These are phyloP conservation scores for Penicillium sp. DNA, from an alignment of 2,329 filamentous ascomycete species.

Conservation along the genomic window DNA sequence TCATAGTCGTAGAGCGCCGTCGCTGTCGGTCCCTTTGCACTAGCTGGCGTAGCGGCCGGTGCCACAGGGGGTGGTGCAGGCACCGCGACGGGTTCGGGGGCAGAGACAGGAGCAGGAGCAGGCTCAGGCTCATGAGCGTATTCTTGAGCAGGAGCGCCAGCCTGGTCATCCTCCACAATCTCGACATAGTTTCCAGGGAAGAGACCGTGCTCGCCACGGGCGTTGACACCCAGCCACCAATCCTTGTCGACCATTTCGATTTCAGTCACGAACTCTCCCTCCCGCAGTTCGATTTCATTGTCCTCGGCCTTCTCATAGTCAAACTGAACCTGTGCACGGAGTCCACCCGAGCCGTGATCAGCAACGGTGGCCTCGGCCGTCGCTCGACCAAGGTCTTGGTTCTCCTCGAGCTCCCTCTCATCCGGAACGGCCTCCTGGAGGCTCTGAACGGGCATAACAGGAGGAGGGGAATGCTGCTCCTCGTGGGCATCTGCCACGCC, in stretches of 20 bases:
- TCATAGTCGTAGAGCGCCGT: slow-evolving; percentile 95
- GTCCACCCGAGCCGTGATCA: slow-evolving; percentile 55
- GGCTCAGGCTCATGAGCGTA: slow-evolving; percentile 29
- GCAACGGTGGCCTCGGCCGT: slow-evolving; percentile 61
- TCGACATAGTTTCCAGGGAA: slow-evolving; percentile 99
- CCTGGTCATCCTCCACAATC: slow-evolving; percentile 66
- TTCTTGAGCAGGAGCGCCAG: slow-evolving; percentile 30
- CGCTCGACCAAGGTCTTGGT: slow-evolving; percentile 64
- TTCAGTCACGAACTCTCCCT: slow-evolving; percentile 85
- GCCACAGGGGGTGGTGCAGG: slow-evolving; percentile 43
- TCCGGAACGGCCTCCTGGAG: slow-evolving; percentile 66
- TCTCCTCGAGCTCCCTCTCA: slow-evolving; percentile 69
- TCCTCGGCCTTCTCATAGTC: slow-evolving; percentile 98
- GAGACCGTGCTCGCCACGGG: slow-evolving; percentile 79
- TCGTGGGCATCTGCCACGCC: slow-evolving; percentile 52
- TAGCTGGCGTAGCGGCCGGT: slow-evolving; percentile 39
- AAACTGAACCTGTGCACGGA: slow-evolving; percentile 81
- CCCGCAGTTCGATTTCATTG: slow-evolving; percentile 88
- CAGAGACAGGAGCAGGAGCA: slow-evolving; percentile 10
- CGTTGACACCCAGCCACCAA: slow-evolving; percentile 98
- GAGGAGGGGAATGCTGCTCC: slow-evolving; percentile 46
- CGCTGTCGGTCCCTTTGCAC: slow-evolving; percentile 65
- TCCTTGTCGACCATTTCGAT: slow-evolving; percentile 98
- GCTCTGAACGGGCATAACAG: slow-evolving; percentile 64
- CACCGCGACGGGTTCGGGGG: slow-evolving; percentile 35